Conservation (phyloP, 495 filamentous ascomycete genomes). For the Penicillium flavigenum region DNA sequence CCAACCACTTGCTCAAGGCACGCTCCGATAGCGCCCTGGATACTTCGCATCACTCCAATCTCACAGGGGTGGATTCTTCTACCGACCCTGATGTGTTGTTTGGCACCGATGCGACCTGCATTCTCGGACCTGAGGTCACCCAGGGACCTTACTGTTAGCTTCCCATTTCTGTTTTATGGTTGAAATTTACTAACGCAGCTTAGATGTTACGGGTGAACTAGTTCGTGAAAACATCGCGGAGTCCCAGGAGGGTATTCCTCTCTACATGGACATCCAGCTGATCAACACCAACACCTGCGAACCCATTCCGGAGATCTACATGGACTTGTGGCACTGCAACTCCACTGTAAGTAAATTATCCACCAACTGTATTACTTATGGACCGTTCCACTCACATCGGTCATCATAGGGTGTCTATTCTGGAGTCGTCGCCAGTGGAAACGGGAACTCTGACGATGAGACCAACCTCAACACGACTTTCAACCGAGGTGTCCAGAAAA, state of each 20-base stretch:
- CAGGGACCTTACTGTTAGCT: conserved; percentile 56
- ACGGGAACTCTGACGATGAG: conserved; percentile 43
- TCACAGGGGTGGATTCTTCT: conserved; percentile 46
- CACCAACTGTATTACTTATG: neutral
- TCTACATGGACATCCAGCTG: conserved; percentile 61
- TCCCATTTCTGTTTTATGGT: neutral
- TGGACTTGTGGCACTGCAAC: conserved; percentile 63
- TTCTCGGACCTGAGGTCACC: conserved; percentile 55
- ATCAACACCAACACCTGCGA: conserved; percentile 59
- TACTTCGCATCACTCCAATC: conserved; percentile 45
- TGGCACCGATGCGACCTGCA: conserved; percentile 53
- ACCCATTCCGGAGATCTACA: conserved; percentile 52
- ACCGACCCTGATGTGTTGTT: conserved; percentile 53
- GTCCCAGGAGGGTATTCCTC: conserved; percentile 51
- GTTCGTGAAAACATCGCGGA: conserved; percentile 59
- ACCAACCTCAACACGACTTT: conserved; percentile 47
- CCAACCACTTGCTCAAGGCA: conserved; percentile 32
- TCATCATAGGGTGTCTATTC: conserved; percentile 52
- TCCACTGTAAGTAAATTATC: conserved; percentile 25
- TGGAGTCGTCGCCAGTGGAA: conserved; percentile 52
- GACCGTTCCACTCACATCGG: neutral
- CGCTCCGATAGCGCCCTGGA: conserved; percentile 42
- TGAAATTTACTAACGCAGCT: neutral
- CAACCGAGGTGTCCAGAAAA: conserved; percentile 53
- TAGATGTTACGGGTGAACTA: conserved; percentile 49